Percentiles rank a stretch among this genome's conserved stretches.
Evolutionary conservation across 2,329 filamentous ascomycete species (phyloP).

Genomic region (Hypocreales sp.): DNA sequence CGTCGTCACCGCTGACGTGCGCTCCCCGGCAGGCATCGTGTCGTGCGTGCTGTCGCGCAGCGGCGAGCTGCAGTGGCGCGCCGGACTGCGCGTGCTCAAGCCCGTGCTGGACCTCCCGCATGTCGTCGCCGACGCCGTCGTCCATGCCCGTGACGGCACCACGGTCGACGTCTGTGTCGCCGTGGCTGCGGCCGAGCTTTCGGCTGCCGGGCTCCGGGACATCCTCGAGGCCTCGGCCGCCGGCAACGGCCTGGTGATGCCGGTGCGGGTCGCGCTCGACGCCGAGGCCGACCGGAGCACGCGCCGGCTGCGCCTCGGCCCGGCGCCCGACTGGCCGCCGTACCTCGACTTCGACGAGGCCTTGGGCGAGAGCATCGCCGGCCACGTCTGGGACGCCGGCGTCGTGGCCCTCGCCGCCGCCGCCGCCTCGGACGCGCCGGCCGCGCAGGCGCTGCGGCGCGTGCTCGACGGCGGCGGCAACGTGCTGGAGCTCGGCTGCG

Average conservation of each 20-base stretch:
- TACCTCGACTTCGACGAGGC: slow-evolving; percentile 35
- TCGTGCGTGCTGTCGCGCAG: slow-evolving; percentile 11
- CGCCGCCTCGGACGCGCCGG: slow-evolving; percentile 11
- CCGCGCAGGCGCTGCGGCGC: slow-evolving; percentile 14
- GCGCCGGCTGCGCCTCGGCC: slow-evolving; percentile 13
- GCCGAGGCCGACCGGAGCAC: slow-evolving; percentile 11
- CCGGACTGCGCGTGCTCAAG: slow-evolving; percentile 25
- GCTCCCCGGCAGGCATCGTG: slow-evolving; percentile 6
- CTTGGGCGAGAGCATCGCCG: slow-evolving; percentile 42
- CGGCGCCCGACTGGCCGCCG: slow-evolving; percentile 7
- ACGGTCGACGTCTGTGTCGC: slow-evolving; percentile 14
- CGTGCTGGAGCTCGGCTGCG: slow-evolving; percentile 39
- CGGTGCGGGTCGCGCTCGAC: slow-evolving; percentile 22
- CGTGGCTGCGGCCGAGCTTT: slow-evolving; percentile 7
- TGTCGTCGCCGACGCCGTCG: slow-evolving; percentile 9
- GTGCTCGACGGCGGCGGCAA: slow-evolving; percentile 15
- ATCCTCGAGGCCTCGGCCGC: slow-evolving; percentile 11
- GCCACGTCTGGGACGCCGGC: slow-evolving; percentile 44
- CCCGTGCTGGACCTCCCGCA: slow-evolving; percentile 14
- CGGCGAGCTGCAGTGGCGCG: slow-evolving; percentile 13
- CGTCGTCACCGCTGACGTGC: slow-evolving; percentile 16
- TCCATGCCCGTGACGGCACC: too few relatives aligned
- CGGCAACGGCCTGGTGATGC: slow-evolving; percentile 24
- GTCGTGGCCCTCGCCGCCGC: slow-evolving; percentile 25
- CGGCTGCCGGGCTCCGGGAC: slow-evolving; percentile 10